These are phyloP conservation scores for Herpetomonas tarakana DNA, from an alignment of 208 protist species.

Conservation along the genomic window DNA sequence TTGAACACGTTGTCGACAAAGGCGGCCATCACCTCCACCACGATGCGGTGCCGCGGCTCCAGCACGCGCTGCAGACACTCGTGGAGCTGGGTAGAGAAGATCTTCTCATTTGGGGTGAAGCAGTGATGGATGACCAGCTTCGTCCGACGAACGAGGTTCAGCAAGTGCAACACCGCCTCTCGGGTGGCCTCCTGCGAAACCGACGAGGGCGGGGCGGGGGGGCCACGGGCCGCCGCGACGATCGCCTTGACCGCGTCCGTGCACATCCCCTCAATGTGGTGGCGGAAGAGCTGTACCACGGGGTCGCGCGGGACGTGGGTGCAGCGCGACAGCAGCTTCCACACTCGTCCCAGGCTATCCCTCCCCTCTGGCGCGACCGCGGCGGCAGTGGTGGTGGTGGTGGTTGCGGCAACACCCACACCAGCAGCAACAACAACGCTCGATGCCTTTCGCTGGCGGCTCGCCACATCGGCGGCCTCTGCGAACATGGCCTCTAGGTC, in stretches of 20 bases:
- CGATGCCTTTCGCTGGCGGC: too few relatives aligned
- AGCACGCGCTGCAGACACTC: constrained; percentile 87
- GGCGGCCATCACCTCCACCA: constrained; percentile 65
- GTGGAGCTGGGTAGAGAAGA: constrained; percentile 46
- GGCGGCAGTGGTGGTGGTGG: not conserved
- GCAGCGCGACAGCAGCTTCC: constrained; percentile 35
- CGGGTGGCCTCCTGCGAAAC: not conserved
- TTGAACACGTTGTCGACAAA: constrained; percentile 90
- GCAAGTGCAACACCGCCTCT: not conserved
- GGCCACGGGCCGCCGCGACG: not conserved
- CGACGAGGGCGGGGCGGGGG: too few relatives aligned
- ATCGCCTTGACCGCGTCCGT: constrained; percentile 2
- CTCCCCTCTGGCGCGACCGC: constrained; percentile 25
- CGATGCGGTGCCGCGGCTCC: constrained; percentile 17
- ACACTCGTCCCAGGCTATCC: constrained; percentile 34
- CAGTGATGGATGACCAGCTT: not conserved
- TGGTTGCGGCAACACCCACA: too few relatives aligned
- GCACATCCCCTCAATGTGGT: not conserved
- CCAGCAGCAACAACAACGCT: too few relatives aligned
- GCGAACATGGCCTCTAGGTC: constrained; percentile 24
- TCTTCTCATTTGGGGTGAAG: constrained; percentile 1
- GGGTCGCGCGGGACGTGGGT: constrained; percentile 17
- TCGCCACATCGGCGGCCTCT: not conserved
- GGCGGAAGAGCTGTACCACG: constrained; percentile 18
- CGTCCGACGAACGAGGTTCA: not conserved